A percentile compares a stretch with the other conserved stretches of the same genome.
phyloP scores from a whole-genome alignment of 257 asterid genomes.

The Nemophila menziesii region DNA sequence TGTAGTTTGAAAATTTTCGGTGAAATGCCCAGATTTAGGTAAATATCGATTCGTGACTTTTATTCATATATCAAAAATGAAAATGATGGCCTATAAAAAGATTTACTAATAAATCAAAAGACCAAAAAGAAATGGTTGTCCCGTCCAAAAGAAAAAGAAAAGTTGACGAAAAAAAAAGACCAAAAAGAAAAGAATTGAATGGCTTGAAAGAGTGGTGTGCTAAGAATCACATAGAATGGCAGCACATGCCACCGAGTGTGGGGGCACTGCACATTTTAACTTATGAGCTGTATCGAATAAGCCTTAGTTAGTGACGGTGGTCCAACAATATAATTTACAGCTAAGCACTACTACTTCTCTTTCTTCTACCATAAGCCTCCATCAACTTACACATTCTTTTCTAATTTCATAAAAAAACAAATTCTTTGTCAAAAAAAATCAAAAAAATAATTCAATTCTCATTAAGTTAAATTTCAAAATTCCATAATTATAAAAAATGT shows the following conservation, averaged over 20 bases:
- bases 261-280: not conserved
- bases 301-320: conserved; percentile 6
- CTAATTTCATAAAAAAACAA: not conserved
- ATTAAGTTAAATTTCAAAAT: not conserved
- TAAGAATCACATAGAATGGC: conserved; percentile 1
- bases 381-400: not conserved
- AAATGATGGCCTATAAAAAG: too few species aligned
- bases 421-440: not conserved
- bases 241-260: conserved; percentile 2
- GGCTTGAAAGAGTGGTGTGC: not conserved
- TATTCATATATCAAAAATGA: too few species aligned
- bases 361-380: not conserved
- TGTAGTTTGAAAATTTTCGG: too few species aligned
- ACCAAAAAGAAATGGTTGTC: not conserved
- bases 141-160: not conserved
- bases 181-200: not conserved
- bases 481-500: too few species aligned
- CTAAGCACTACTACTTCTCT: not conserved
- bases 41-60: too few species aligned
- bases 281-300: conserved; percentile 1
- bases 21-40: too few species aligned
- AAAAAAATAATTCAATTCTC: not conserved
- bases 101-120: too few species aligned
- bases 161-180: not conserved
- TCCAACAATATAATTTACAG: not conserved